Evolutionary conservation across 495 filamentous ascomycete genomes (phyloP).

Genomic region (Penicillium tannophilum): DNA sequence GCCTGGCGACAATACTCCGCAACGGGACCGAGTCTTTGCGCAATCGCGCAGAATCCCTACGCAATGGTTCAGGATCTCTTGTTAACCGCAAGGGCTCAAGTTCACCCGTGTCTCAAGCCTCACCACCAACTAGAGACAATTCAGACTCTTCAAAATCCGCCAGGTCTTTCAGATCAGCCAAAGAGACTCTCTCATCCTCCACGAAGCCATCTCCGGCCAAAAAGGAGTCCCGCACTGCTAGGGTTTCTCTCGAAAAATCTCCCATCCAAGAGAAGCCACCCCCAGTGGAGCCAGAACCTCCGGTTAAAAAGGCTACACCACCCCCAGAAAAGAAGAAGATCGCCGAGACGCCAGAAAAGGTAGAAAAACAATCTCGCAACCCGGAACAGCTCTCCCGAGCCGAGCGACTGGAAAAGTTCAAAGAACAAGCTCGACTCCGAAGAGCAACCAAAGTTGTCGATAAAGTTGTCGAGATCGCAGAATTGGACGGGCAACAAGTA

Average conservation of each 20-base stretch:
- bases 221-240: constrained; percentile 1
- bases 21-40: constrained; percentile 29
- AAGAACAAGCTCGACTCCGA: constrained; percentile 23
- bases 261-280: constrained; percentile 1
- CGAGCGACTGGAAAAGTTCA: constrained; percentile 21
- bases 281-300: background rate
- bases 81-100: constrained; percentile 21
- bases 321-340: constrained; percentile 1
- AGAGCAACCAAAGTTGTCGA: constrained; percentile 15
- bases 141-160: constrained; percentile 30
- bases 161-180: constrained; percentile 23
- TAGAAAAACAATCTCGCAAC: constrained; percentile 3
- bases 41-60: constrained; percentile 25
- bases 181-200: constrained; percentile 13
- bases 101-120: constrained; percentile 18
- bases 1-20: constrained; percentile 27
- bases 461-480: constrained; percentile 35
- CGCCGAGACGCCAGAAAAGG: constrained; percentile 4
- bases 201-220: constrained; percentile 16
- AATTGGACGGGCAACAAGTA: constrained; percentile 46
- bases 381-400: constrained; percentile 12
- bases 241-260: constrained; percentile 2
- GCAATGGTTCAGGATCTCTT: constrained; percentile 21
- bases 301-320: background rate
- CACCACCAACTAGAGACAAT: constrained; percentile 26